Conservation (phyloP, 352 stramenopile species). For the Peronosclerospora sorghi region DNA sequence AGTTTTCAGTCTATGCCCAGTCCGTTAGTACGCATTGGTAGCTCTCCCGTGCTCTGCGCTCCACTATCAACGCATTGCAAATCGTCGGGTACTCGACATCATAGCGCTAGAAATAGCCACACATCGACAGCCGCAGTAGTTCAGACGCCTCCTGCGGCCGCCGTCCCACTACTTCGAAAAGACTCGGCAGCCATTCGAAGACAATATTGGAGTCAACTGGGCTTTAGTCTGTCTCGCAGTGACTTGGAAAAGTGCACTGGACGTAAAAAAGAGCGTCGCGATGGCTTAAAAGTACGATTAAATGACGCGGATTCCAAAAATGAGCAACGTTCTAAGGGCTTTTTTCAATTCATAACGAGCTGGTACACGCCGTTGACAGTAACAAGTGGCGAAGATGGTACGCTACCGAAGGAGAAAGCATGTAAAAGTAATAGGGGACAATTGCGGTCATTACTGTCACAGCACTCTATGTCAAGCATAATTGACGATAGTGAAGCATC, state of each 20-base stretch:
- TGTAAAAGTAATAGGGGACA: conserved; percentile 2
- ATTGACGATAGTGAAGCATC: conserved; percentile 1
- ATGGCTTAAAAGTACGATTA: conserved; percentile 64
- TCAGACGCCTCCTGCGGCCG: conserved; percentile 8
- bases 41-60: conserved; percentile 7
- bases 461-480: conserved; percentile 11
- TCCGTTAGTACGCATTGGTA: conserved; percentile 19
- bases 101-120: conserved; percentile 1
- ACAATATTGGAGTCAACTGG: conserved; percentile 81
- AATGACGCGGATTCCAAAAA: conserved; percentile 44
- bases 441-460: conserved; percentile 16
- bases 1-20: conserved; percentile 40
- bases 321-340: conserved; percentile 37
- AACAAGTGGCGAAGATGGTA: conserved; percentile 18
- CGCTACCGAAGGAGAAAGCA: conserved; percentile 8
- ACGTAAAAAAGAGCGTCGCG: conserved; percentile 43
- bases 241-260: conserved; percentile 74
- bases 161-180: conserved; percentile 41
- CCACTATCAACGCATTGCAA: neutral
- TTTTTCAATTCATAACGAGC: conserved; percentile 74
- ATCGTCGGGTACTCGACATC: too few species aligned
- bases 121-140: conserved; percentile 7
- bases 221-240: conserved; percentile 65
- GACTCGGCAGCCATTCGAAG: conserved; percentile 77
- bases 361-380: conserved; percentile 49